These are phyloP conservation scores for Actinomortierella wolfii DNA, from an alignment of 371 early-diverging fungal species.

Conservation along the genomic window DNA sequence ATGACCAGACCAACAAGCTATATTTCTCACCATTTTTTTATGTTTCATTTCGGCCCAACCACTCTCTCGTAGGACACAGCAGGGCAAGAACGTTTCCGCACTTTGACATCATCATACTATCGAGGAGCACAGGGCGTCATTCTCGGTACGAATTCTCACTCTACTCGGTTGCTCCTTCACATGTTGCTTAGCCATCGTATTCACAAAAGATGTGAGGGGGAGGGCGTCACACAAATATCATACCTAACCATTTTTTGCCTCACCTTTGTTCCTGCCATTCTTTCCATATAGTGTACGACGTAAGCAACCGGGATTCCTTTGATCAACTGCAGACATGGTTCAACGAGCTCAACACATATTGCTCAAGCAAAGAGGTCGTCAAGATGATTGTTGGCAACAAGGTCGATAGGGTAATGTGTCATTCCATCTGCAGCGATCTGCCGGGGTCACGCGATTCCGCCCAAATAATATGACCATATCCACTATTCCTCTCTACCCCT, in stretches of 20 bases:
- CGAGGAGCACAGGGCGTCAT: slow-evolving; percentile 99
- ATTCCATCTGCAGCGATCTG: background rate
- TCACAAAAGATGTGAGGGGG: background rate
- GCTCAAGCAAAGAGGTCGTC: slow-evolving; percentile 82
- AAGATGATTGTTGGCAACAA: slow-evolving; percentile 99
- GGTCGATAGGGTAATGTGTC: slow-evolving; percentile 80
- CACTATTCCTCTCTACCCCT: no score
- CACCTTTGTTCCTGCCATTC: background rate
- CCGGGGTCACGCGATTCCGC: no score
- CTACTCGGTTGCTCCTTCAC: background rate
- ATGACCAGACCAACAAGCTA: no score
- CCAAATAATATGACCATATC: no score
- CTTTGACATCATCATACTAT: slow-evolving; percentile 99
- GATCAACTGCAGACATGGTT: slow-evolving; percentile 93
- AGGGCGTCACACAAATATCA: background rate
- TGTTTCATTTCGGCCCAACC: background rate
- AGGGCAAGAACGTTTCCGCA: slow-evolving; percentile 99
- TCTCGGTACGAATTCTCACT: slow-evolving; percentile 63
- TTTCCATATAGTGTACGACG: slow-evolving; percentile 85
- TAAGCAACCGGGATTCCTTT: slow-evolving; percentile 92
- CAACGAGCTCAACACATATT: slow-evolving; percentile 93
- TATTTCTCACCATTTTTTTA: background rate
- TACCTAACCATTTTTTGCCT: background rate
- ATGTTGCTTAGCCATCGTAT: background rate
- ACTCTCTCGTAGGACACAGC: slow-evolving; percentile 94